These are phyloP conservation scores for Citrus reticulata DNA, from an alignment of 345 rosid species.

Conservation along the genomic window DNA sequence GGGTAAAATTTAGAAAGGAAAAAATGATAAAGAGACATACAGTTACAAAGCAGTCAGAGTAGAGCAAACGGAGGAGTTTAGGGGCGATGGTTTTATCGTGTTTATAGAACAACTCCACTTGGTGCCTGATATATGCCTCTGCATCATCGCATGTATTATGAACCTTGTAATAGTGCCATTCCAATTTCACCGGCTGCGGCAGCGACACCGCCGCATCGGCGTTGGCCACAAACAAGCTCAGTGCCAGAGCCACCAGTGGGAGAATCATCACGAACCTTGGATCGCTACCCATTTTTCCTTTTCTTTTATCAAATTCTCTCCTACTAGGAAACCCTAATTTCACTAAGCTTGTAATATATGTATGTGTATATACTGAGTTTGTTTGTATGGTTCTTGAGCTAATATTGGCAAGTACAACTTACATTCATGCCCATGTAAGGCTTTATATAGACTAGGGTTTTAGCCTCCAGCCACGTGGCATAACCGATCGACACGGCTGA, in stretches of 20 bases:
- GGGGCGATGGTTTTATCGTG: conserved; percentile 44
- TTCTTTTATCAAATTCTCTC: not conserved
- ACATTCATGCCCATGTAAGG: not conserved
- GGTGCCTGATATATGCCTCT: conserved; percentile 45
- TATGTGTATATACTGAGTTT: not conserved
- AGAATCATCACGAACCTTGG: not conserved
- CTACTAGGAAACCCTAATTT: conserved; percentile 1
- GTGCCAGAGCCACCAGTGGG: conserved; percentile 22
- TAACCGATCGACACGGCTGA: not conserved
- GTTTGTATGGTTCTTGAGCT: no score
- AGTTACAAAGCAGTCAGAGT: conserved; percentile 64
- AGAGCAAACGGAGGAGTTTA: conserved; percentile 68
- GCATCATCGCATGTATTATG: conserved; percentile 47
- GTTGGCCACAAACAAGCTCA: conserved; percentile 22
- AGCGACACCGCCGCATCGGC: conserved; percentile 34
- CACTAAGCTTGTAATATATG: conserved; percentile 9
- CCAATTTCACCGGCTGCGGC: conserved; percentile 39
- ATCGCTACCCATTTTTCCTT: not conserved
- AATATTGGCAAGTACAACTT: not conserved
- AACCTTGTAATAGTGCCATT: conserved; percentile 55
- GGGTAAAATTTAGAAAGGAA: not conserved
- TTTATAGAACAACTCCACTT: conserved; percentile 36
- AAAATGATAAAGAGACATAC: conserved; percentile 27
- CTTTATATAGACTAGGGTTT: conserved; percentile 25
- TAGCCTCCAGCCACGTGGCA: conserved; percentile 5